A percentile compares a stretch with the other conserved stretches of the same genome.
Evolutionary conservation across 176 grass and related monocot species (phyloP).

Genomic region (Avena sativa): DNA sequence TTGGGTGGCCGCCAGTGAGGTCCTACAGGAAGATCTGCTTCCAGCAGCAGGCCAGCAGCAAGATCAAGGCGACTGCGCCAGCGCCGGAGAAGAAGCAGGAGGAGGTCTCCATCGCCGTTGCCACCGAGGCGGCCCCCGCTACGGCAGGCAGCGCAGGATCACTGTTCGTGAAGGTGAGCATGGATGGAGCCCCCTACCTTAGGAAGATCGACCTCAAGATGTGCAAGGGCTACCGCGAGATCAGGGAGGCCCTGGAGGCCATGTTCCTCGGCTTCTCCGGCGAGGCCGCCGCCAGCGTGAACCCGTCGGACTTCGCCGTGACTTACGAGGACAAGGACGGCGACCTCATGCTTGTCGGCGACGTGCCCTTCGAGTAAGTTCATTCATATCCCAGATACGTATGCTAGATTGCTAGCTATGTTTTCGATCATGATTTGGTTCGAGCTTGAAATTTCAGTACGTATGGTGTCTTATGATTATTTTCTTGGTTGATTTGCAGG

Average conservation of each 20-base stretch:
- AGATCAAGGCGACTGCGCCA: conserved; percentile 27
- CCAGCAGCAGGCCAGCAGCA: conserved; percentile 46
- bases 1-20: conserved; percentile 91
- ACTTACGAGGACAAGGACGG: conserved; percentile 90
- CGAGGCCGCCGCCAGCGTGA: conserved; percentile 8
- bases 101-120: neutral
- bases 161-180: too few species aligned
- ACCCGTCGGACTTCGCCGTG: conserved; percentile 67
- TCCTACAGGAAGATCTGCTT: conserved; percentile 93
- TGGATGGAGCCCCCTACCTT: too few species aligned
- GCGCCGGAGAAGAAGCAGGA: neutral
- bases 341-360: conserved; percentile 90
- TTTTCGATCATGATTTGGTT: too few species aligned
- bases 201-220: too few species aligned
- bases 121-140: neutral
- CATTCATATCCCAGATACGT: neutral
- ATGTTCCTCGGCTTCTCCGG: too few species aligned
- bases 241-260: too few species aligned
- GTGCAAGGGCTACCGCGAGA: too few species aligned
- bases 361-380: conserved; percentile 87
- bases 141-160: too few species aligned
- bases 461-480: too few species aligned
- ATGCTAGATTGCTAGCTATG: too few species aligned
- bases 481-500: too few species aligned
- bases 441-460: too few species aligned